Base-by-base conservation (phyloP, 1,284 basidiomycete genomes). In the Apiotrichum laibachii region DNA sequence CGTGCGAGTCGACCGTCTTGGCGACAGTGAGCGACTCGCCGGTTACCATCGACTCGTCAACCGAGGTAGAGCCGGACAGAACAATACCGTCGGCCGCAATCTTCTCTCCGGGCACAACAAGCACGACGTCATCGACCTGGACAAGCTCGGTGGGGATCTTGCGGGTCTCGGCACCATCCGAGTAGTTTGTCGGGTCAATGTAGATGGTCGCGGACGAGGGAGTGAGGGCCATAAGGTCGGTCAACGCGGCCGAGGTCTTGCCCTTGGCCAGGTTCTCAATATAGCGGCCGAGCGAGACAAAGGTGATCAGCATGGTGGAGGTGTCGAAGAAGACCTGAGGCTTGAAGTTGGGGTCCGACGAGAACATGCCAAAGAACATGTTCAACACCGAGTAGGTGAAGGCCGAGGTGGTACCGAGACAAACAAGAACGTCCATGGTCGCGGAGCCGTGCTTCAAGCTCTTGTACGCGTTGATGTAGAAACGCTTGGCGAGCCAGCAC, bases 241-340 rank as follows among this genome's bases (percentile, higher is more conserved):
- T 97, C 26, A 99, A 83, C 1, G 96, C 96, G 0, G 93, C 92
- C 56, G 91, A 93, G 1, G 96, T 99, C 78, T 91, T 90, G 45
- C 96, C 95, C 77, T 99, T 99, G 43, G 96, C 96, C 52, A 88
- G 84, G 78, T 97, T 99, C 80, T 99, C 96, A 54, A 99, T 84
- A 79, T 89, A 97, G 43, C 96, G 86, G 1, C 95, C 96, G 34
- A 99, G 85, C 5, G 92, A 92, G 67, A 98, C 90, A 74, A 99
- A 99, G 78, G 88, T 92, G 82, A 99, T 90, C 59, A 99, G 82
- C 96, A 99, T 99, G 18, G 94, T 96, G 69, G 90, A 94, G 1
- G 96, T 99, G 79, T 99, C 96, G 79, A 99, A 99, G 81, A 98
- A 99, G 35, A 93, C 86, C 72, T 89, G 85, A 0, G 96, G 95